These are phyloP conservation scores for Metschnikowia orientalis DNA, from an alignment of 805 yeast genomes.

Conservation along the genomic window DNA sequence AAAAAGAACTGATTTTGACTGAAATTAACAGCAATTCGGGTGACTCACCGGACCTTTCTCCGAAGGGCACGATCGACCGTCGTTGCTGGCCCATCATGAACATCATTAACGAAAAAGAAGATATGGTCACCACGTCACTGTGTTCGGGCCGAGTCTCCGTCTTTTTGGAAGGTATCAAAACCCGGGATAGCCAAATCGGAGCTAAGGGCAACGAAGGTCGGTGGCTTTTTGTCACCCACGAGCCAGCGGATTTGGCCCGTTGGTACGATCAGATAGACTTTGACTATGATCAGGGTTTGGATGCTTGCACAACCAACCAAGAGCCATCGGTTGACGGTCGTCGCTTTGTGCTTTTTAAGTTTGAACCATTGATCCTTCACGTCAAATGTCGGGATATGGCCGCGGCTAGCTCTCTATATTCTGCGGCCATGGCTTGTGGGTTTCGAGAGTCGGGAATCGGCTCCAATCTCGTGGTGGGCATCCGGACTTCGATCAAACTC, in stretches of 20 bases:
- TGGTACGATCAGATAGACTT: conserved; percentile 44
- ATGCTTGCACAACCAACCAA: conserved; percentile 24
- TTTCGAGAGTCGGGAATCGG: conserved; percentile 87
- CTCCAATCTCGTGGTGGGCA: conserved; percentile 69
- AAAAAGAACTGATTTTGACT: conserved; percentile 50
- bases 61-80: conserved; percentile 82
- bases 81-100: conserved; percentile 68
- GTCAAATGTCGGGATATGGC: conserved; percentile 65
- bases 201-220: conserved; percentile 83
- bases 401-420: conserved; percentile 58
- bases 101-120: conserved; percentile 55
- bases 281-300: conserved; percentile 6
- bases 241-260: conserved; percentile 39
- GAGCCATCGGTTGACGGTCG: background rate
- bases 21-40: conserved; percentile 46
- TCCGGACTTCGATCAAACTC: conserved; percentile 66
- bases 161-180: conserved; percentile 68
- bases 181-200: conserved; percentile 46
- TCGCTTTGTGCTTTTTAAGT: conserved; percentile 67
- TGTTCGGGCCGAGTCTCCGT: conserved; percentile 87
- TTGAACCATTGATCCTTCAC: conserved; percentile 81
- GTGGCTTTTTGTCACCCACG: conserved; percentile 81
- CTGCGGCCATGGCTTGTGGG: conserved; percentile 77
- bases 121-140: conserved; percentile 82
- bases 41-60: conserved; percentile 61